Percentiles rank a stretch among this genome's conserved stretches.
These are phyloP conservation scores for Evernia prunastri DNA, from an alignment of 495 filamentous ascomycete genomes.

Conservation along the genomic window DNA sequence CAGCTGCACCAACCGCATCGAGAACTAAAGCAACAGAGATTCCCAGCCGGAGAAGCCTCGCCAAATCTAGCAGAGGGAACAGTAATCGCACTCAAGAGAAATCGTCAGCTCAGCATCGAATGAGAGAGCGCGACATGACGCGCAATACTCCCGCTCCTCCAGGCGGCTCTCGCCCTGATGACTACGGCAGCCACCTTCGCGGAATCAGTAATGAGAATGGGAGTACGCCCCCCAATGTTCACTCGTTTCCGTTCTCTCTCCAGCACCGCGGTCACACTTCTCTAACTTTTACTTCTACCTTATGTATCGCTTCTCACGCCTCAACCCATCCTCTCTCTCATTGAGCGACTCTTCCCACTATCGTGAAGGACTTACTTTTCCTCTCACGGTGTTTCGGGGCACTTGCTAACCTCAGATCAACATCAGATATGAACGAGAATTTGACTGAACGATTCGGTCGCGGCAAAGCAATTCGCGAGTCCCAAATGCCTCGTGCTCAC, in stretches of 20 bases:
- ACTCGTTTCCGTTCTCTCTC: background rate
- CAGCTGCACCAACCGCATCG: too few relatives aligned
- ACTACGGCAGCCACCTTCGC: background rate
- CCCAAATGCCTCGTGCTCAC: background rate
- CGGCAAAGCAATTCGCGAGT: constrained; percentile 9
- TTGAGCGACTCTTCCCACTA: background rate
- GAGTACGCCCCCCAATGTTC: background rate
- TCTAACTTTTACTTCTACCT: background rate
- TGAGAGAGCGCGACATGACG: background rate
- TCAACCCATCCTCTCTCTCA: background rate
- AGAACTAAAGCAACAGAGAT: too few relatives aligned
- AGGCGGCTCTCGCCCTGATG: background rate
- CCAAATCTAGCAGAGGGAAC: too few relatives aligned
- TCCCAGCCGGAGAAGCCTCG: too few relatives aligned
- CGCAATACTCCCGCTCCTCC: background rate
- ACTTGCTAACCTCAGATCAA: background rate
- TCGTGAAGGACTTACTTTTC: background rate
- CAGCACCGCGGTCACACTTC: background rate
- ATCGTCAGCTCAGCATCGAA: too few relatives aligned
- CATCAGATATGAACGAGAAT: constrained; percentile 18
- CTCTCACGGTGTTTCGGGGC: background rate
- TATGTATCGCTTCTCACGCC: background rate
- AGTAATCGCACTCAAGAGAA: too few relatives aligned
- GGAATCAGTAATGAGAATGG: background rate
- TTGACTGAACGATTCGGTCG: constrained; percentile 18